Evolutionary conservation across 768 basidiomycete genomes (phyloP), one percentile per base, ranked within the genome.

Genomic region (Sistotremastrum niveocremeum): DNA sequence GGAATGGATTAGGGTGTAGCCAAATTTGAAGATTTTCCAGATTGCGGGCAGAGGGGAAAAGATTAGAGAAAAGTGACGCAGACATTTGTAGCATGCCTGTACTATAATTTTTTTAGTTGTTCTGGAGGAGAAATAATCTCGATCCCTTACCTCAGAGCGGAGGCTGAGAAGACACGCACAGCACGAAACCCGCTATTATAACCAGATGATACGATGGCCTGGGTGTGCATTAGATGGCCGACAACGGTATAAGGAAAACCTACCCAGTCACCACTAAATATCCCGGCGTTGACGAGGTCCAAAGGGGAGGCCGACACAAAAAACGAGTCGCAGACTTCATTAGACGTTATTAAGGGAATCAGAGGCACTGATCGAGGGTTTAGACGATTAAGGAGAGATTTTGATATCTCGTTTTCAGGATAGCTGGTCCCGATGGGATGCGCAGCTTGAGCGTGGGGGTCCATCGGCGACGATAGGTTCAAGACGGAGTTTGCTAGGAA

Each of bases 201-300:
- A 11, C 52, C 46, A n/a, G 66, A 56, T 29, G 66, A 64, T 20
- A 68, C 68, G 44, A 84, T 56, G 41, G 70, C 76, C 83, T 84
- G 49, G 52, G 42, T 51, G 7, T 48, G 11, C 42, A 48, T 33
- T 9, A 20, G 50, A 33, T 40, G 6, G 12, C 36, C 41, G 44
- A 34, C 12, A 2, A 34, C 37, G 36, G 29, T 35, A 45, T n/a
- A 20, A 7, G 10, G 20, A 41, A 40, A 6, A 52, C 70, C 39
- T 60, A 84, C 87, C 88, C 87, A 90, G 56, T 88, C 86, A 33
- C 80, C 80, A 50, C 74, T 73, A 42, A 85, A 66, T 5, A 80
- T 58, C 9, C 87, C 85, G 37, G 84, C 62, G 44, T 66, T 72
- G 36, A 74, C 71, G 10, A 90, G 65, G 48, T 83, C 78, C n/a